Conservation (phyloP, 1,284 basidiomycete species). For the Irpex sp. region DNA sequence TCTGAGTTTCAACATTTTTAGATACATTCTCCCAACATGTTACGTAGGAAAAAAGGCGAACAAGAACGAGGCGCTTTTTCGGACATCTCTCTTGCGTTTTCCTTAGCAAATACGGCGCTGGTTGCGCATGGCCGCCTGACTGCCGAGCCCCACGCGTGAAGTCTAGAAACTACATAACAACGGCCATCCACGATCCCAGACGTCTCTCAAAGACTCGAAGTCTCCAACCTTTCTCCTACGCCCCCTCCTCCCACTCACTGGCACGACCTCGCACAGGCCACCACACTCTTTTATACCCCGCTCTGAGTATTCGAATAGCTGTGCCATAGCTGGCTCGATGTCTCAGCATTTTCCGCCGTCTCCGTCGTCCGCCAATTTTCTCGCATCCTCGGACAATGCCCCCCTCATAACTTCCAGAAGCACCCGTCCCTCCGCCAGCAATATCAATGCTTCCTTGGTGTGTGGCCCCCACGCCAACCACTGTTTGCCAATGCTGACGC, state of each 20-base stretch:
- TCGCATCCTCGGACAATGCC: slow-evolving; percentile 29
- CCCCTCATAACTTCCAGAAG: slow-evolving; percentile 14
- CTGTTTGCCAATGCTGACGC: slow-evolving; percentile 8
- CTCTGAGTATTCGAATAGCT: not conserved
- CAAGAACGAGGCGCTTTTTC: no score
- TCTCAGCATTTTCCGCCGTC: slow-evolving; percentile 23
- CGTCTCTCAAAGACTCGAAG: not conserved
- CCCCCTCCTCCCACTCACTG: slow-evolving; percentile 6
- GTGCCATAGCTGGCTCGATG: slow-evolving; percentile 9
- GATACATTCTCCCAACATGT: no score
- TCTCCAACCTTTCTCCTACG: slow-evolving; percentile 1
- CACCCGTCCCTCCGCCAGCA: slow-evolving; percentile 33
- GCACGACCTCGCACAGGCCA: slow-evolving; percentile 4
- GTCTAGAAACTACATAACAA: no score
- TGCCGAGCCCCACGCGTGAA: no score
- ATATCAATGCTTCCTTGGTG: slow-evolving; percentile 40
- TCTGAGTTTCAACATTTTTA: no score
- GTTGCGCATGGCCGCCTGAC: no score
- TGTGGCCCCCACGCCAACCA: slow-evolving; percentile 5
- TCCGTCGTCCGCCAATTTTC: slow-evolving; percentile 47
- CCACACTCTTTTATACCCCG: slow-evolving; percentile 15
- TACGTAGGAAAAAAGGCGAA: no score
- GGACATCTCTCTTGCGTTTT: no score
- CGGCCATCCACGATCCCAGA: not conserved
- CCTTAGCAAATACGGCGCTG: no score